phyloP scores from a whole-genome alignment of 2,329 filamentous ascomycete species.

The Diplodia scrobiculata region DNA sequence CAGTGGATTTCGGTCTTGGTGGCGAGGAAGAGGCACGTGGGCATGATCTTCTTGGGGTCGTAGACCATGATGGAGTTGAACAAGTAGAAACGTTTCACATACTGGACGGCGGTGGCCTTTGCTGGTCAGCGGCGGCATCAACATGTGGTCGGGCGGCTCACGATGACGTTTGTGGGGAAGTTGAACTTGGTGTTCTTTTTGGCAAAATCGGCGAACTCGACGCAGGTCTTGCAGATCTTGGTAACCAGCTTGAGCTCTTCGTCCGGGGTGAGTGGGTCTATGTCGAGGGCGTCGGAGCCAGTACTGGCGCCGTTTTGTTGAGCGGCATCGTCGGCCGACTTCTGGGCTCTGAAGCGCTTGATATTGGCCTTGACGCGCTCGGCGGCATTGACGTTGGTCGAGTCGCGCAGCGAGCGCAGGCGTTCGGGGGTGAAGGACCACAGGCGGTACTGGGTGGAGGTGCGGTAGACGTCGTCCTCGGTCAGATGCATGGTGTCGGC shows the following conservation, averaged over 20 bases:
- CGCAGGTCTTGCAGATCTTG: conserved; percentile 69
- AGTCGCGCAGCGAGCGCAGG: conserved; percentile 69
- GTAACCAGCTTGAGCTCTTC: conserved; percentile 82
- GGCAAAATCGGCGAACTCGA: conserved; percentile 46
- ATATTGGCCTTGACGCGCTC: conserved; percentile 65
- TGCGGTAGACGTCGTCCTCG: conserved; percentile 88
- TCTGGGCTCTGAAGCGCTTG: conserved; percentile 49
- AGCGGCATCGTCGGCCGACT: conserved; percentile 44
- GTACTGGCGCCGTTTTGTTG: conserved; percentile 29
- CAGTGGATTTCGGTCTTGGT: conserved; percentile 90
- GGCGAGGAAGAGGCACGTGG: conserved; percentile 88
- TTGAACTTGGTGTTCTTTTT: conserved; percentile 26
- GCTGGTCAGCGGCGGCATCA: conserved; percentile 38
- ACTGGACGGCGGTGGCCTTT: conserved; percentile 79
- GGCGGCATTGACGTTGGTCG: conserved; percentile 78
- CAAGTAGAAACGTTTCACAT: conserved; percentile 91
- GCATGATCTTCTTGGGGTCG: conserved; percentile 83
- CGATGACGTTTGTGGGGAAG: conserved; percentile 26
- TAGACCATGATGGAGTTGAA: conserved; percentile 97
- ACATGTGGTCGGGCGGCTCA: neutral
- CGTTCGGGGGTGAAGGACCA: conserved; percentile 86
- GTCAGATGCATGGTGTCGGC: conserved; percentile 56
- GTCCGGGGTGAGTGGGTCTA: conserved; percentile 73
- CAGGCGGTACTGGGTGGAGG: conserved; percentile 84
- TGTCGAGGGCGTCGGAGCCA: conserved; percentile 54